A percentile compares a stretch with the other conserved stretches of the same genome.
These are phyloP conservation scores for Monosporozyma aerobia DNA, from an alignment of 805 yeast species.

Conservation along the genomic window DNA sequence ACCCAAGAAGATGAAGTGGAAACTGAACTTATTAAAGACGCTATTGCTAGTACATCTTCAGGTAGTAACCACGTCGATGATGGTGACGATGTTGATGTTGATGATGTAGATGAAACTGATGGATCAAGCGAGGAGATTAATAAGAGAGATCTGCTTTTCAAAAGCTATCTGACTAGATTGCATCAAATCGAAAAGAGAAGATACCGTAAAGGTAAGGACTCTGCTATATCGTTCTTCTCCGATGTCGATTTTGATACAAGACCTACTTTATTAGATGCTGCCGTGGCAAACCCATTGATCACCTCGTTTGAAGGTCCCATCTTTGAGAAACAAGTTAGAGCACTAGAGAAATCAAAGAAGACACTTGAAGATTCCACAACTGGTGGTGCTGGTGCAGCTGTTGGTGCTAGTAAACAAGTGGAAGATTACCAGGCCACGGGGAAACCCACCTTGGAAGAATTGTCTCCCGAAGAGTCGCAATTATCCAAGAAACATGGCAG, in stretches of 20 bases:
- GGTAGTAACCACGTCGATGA: background rate
- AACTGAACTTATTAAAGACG: background rate
- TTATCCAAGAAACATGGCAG: background rate
- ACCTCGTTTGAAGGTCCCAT: constrained; percentile 26
- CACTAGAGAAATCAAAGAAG: constrained; percentile 7
- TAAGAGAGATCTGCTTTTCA: constrained; percentile 5
- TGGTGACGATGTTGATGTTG: background rate
- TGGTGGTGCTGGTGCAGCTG: no score
- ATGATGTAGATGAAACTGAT: background rate
- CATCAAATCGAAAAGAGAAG: constrained; percentile 8
- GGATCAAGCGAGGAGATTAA: background rate
- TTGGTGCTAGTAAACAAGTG: background rate
- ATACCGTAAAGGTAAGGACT: constrained; percentile 4
- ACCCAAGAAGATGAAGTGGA: background rate
- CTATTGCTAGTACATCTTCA: background rate
- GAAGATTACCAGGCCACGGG: background rate
- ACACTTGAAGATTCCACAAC: background rate
- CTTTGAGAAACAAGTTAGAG: constrained; percentile 20
- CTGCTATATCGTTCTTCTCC: constrained; percentile 40
- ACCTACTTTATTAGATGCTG: constrained; percentile 44
- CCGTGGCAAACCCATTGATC: constrained; percentile 26
- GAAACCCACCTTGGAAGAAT: background rate
- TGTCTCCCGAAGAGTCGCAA: background rate
- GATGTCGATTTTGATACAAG: constrained; percentile 41
- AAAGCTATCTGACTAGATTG: constrained; percentile 7